A percentile compares a stretch with the other conserved stretches of the same genome.
Conservation (phyloP, 2,329 filamentous ascomycete genomes). For the Fusarium abutilonis region DNA sequence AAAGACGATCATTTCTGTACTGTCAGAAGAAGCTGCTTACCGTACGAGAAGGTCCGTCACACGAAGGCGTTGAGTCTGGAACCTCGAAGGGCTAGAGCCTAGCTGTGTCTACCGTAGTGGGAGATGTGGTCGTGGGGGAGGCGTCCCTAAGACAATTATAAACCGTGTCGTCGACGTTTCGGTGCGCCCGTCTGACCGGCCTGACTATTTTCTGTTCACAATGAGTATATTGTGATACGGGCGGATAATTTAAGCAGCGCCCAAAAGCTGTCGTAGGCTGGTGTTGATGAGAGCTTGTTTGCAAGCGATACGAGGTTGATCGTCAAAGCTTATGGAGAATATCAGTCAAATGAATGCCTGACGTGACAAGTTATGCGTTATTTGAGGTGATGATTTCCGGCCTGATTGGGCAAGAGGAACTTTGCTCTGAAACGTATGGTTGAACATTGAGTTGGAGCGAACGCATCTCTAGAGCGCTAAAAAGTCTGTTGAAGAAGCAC, state of each 20-base stretch:
- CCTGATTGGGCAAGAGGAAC: slow-evolving; percentile 1
- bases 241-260: slow-evolving; percentile 13
- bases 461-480: background rate
- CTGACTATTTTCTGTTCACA: background rate
- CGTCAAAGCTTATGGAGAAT: background rate
- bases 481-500: background rate
- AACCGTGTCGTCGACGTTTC: slow-evolving; percentile 24
- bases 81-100: slow-evolving; percentile 23
- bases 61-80: slow-evolving; percentile 35
- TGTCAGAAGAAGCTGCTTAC: slow-evolving; percentile 36
- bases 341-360: slow-evolving; percentile 2
- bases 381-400: background rate
- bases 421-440: slow-evolving; percentile 13
- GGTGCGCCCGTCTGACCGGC: slow-evolving; percentile 26
- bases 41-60: slow-evolving; percentile 15
- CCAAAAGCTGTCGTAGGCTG: background rate
- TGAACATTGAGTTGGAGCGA: background rate
- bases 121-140: slow-evolving; percentile 26
- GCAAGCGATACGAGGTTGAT: slow-evolving; percentile 2
- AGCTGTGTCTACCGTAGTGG: slow-evolving; percentile 21
- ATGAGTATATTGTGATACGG: slow-evolving; percentile 1
- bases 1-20: background rate
- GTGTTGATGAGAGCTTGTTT: background rate
- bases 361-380: background rate
- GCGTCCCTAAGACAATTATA: slow-evolving; percentile 19